A percentile compares a stretch with the other conserved stretches of the same genome.
Conservation (phyloP, 371 early-diverging fungal species). For the Umbelopsis sp. region DNA sequence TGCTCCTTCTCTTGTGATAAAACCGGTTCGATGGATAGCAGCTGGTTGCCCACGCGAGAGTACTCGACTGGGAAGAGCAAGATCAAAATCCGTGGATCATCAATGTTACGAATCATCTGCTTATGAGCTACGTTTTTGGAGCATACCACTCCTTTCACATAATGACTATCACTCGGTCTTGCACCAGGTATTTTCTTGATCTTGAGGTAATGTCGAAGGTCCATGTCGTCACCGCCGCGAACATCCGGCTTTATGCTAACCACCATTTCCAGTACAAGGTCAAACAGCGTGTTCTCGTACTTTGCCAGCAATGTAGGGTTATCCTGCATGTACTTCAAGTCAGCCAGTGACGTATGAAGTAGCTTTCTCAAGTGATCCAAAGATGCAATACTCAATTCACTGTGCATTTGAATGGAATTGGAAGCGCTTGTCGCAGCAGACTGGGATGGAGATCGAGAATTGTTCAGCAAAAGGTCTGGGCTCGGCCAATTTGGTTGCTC, state of each 20-base stretch:
- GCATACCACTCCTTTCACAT: conserved; percentile 86
- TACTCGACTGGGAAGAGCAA: conserved; percentile 90
- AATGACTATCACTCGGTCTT: conserved; percentile 74
- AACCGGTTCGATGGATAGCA: conserved; percentile 80
- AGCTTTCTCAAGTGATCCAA: conserved; percentile 57
- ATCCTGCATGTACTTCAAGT: not conserved
- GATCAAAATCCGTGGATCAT: conserved; percentile 81
- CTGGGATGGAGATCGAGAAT: not conserved
- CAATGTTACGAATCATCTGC: conserved; percentile 73
- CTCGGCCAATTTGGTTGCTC: not conserved
- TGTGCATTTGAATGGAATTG: conserved; percentile 33
- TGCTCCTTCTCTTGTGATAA: conserved; percentile 87
- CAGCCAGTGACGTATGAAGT: conserved; percentile 43
- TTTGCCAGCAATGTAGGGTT: not conserved
- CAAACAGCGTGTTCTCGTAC: not conserved
- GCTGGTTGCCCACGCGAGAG: conserved; percentile 78
- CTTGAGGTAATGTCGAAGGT: conserved; percentile 89
- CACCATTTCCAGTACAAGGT: conserved; percentile 7
- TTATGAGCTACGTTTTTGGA: conserved; percentile 94
- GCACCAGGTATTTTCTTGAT: conserved; percentile 96
- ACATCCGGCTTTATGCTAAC: conserved; percentile 60
- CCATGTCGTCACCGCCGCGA: conserved; percentile 81
- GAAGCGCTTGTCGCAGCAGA: conserved; percentile 8
- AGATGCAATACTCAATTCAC: conserved; percentile 59
- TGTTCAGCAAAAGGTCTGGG: not conserved